These are phyloP conservation scores for Annulohypoxylon moriforme DNA, from an alignment of 495 filamentous ascomycete genomes.

Conservation along the genomic window DNA sequence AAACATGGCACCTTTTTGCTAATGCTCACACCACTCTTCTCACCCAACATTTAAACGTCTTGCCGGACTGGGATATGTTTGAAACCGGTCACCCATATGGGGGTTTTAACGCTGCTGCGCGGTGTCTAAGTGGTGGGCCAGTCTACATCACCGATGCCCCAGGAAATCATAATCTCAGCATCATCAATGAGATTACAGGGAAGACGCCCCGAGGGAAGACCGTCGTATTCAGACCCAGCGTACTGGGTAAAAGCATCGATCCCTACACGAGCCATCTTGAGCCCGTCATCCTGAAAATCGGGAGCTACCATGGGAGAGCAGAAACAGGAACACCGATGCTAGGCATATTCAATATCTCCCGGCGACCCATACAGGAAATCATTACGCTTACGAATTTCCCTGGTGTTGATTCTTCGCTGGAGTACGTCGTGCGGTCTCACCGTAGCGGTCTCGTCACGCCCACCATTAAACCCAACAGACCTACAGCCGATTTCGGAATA, in stretches of 20 bases:
- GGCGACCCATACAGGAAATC: conserved; percentile 68
- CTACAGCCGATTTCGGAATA: conserved; percentile 64
- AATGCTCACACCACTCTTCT: conserved; percentile 93
- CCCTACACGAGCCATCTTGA: conserved; percentile 81
- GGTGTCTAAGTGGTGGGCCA: conserved; percentile 90
- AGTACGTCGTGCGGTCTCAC: conserved; percentile 80
- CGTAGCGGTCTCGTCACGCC: conserved; percentile 71
- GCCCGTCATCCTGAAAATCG: conserved; percentile 77
- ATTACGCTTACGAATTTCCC: conserved; percentile 77
- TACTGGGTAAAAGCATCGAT: conserved; percentile 74
- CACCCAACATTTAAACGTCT: conserved; percentile 67
- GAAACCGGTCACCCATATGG: conserved; percentile 84
- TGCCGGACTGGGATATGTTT: conserved; percentile 99
- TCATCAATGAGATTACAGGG: conserved; percentile 82
- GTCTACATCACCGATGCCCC: conserved; percentile 94
- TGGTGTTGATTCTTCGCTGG: conserved; percentile 64
- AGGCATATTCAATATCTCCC: conserved; percentile 84
- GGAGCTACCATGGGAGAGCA: conserved; percentile 72
- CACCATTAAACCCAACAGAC: conserved; percentile 54
- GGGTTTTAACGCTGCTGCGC: conserved; percentile 86
- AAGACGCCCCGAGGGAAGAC: conserved; percentile 73
- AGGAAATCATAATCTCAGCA: conserved; percentile 75
- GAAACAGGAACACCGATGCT: conserved; percentile 78
- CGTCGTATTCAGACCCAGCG: conserved; percentile 79
- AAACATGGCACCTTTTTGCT: conserved; percentile 93